Evolutionary conservation across 768 basidiomycete species (phyloP).

Genomic region (Suillus subalutaceus): DNA sequence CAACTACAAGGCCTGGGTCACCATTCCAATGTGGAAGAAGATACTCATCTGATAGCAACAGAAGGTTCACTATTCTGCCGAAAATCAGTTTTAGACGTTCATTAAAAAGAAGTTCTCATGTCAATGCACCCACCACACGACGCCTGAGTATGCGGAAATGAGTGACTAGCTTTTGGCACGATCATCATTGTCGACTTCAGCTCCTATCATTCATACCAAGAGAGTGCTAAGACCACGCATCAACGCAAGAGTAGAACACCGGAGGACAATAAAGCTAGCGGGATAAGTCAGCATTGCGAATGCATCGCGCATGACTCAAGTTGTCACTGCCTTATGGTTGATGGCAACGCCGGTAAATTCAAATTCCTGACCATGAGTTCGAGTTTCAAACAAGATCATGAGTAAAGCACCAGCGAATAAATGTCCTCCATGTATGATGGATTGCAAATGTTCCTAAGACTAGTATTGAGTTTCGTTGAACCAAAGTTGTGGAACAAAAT

Average conservation of each 20-base stretch:
- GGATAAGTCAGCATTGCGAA: neutral
- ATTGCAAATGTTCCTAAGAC: neutral
- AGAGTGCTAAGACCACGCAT: neutral
- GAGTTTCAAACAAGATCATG: neutral
- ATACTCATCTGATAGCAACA: neutral
- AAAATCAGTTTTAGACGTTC: neutral
- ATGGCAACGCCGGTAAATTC: neutral
- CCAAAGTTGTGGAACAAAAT: neutral
- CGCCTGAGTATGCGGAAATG: neutral
- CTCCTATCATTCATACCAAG: neutral
- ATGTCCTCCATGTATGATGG: neutral
- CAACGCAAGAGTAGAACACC: neutral
- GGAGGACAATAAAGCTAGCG: neutral
- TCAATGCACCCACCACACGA: neutral
- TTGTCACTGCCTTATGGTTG: neutral
- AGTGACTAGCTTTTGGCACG: neutral
- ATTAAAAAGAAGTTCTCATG: neutral
- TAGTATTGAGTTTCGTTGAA: neutral
- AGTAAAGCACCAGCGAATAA: neutral
- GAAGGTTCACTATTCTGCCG: neutral
- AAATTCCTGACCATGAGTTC: neutral
- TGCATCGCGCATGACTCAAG: neutral
- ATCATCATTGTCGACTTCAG: neutral
- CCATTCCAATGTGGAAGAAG: neutral
- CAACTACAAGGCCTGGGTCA: neutral